A percentile compares a stretch with the other conserved stretches of the same genome.
These are phyloP conservation scores for Tolypocladium amazonense DNA, from an alignment of 2,329 filamentous ascomycete species.

Conservation along the genomic window DNA sequence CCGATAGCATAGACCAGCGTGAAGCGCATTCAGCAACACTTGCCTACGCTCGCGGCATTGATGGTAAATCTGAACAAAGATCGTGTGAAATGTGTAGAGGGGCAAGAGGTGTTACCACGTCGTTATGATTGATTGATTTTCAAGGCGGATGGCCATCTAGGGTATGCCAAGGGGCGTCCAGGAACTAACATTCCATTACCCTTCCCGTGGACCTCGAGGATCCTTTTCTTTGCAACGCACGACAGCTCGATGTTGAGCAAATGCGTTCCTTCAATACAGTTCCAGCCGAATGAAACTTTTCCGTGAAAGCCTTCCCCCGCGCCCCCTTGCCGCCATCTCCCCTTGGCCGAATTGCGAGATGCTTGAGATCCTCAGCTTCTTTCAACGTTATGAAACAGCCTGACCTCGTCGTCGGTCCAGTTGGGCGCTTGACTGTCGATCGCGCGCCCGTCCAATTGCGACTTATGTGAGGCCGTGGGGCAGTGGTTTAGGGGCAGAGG, in stretches of 20 bases:
- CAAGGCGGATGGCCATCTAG: not conserved
- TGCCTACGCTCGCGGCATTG: too few relatives aligned
- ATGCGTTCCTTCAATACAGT: not conserved
- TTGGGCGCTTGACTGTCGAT: not conserved
- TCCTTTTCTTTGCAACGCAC: not conserved
- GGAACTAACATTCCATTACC: not conserved
- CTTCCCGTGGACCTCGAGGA: not conserved
- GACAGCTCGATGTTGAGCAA: not conserved
- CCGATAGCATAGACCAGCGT: too few relatives aligned
- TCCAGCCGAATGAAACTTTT: not conserved
- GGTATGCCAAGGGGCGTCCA: not conserved
- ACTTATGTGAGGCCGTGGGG: not conserved
- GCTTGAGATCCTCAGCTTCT: not conserved
- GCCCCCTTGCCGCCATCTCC: not conserved
- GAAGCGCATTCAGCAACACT: too few relatives aligned
- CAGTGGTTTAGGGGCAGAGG: not conserved
- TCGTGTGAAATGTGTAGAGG: too few relatives aligned
- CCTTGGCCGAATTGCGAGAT: not conserved
- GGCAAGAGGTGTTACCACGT: too few relatives aligned
- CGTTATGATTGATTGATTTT: not conserved
- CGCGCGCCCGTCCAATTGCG: not conserved
- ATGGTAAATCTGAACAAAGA: too few relatives aligned
- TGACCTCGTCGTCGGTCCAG: not conserved
- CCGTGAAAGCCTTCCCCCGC: not conserved
- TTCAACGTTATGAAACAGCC: not conserved